Conservation (phyloP, 1,139 yeast genomes). For the Candida tetrigidarum region DNA sequence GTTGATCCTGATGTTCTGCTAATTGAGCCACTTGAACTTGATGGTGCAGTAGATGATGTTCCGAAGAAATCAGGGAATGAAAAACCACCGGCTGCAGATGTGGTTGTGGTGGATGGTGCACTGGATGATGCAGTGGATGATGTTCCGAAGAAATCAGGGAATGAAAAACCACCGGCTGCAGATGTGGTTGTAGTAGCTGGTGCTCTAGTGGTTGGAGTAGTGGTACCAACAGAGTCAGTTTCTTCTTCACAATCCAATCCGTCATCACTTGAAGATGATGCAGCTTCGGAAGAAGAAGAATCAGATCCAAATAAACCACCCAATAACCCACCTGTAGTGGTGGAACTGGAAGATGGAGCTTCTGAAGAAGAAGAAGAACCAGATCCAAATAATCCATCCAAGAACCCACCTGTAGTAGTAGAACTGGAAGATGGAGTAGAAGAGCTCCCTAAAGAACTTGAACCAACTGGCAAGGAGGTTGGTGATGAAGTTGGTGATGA, state of each 20-base stretch:
- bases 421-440: background rate
- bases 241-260: constrained; percentile 11
- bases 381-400: constrained; percentile 5
- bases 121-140: background rate
- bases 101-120: constrained; percentile 1
- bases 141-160: no score
- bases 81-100: background rate
- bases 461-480: constrained; percentile 7
- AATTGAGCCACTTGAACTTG: background rate
- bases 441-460: background rate
- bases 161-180: no score
- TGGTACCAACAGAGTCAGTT: constrained; percentile 1
- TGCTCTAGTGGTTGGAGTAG: constrained; percentile 7
- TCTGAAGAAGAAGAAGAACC: background rate
- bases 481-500: constrained; percentile 5
- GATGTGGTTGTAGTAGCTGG: no score
- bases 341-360: background rate
- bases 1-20: background rate
- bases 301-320: constrained; percentile 6
- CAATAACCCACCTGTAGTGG: constrained; percentile 5
- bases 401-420: constrained; percentile 6
- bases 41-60: background rate
- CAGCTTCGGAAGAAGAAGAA: background rate
- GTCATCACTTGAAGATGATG: constrained; percentile 4
- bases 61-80: constrained; percentile 1